These are phyloP conservation scores for Sporothrix euskadiensis DNA, from an alignment of 2,329 filamentous ascomycete species.

Conservation along the genomic window DNA sequence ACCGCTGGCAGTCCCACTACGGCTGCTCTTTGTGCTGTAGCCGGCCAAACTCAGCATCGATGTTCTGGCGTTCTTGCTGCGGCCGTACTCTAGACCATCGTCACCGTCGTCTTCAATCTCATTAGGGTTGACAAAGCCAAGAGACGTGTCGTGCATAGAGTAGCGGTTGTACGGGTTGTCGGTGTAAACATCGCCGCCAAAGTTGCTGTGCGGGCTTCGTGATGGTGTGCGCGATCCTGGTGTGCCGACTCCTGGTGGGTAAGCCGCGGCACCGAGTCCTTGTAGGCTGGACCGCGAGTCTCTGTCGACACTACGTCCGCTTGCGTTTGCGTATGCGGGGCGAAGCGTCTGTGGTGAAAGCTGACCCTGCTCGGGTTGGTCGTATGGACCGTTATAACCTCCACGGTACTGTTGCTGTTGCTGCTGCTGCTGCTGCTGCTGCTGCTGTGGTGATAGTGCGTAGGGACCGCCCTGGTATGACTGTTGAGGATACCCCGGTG, in stretches of 20 bases:
- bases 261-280: conserved; percentile 42
- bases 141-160: conserved; percentile 50
- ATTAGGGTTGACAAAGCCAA: conserved; percentile 70
- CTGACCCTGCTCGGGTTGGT: conserved; percentile 28
- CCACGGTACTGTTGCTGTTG: conserved; percentile 30
- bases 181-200: conserved; percentile 50
- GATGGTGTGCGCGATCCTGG: conserved; percentile 43
- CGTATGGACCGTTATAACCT: conserved; percentile 28
- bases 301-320: conserved; percentile 37
- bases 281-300: conserved; percentile 49
- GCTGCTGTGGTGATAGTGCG: conserved; percentile 31
- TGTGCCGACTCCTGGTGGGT: conserved; percentile 42
- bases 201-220: conserved; percentile 52
- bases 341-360: conserved; percentile 28
- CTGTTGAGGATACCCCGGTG: conserved; percentile 35
- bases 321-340: conserved; percentile 26
- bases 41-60: conserved; percentile 62
- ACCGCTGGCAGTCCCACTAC: conserved; percentile 31
- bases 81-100: conserved; percentile 67
- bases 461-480: conserved; percentile 35
- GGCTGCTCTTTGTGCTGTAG: conserved; percentile 45
- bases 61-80: conserved; percentile 48
- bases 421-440: conserved; percentile 31
- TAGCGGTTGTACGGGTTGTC: conserved; percentile 69
- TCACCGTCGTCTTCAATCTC: conserved; percentile 86